phyloP scores from a whole-genome alignment of 768 basidiomycete species.

The Boletus eberwhitei region DNA sequence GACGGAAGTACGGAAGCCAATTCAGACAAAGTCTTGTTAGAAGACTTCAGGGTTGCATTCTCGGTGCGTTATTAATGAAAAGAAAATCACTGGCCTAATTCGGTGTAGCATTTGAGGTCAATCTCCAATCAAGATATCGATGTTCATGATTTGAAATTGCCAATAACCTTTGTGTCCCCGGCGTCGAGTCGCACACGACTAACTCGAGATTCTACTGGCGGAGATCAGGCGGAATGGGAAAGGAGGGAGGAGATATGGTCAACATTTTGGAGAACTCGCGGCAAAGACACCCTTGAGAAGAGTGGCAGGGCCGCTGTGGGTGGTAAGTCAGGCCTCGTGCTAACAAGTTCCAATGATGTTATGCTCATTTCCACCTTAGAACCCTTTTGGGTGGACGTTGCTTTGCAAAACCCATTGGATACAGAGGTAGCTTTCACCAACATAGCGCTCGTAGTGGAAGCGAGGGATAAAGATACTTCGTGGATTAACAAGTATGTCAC shows the following conservation, averaged over 20 bases:
- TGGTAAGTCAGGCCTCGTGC: slow-evolving; percentile 40
- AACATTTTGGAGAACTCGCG: slow-evolving; percentile 52
- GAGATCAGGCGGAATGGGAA: slow-evolving; percentile 53
- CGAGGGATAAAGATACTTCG: slow-evolving; percentile 27
- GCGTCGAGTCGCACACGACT: slow-evolving; percentile 58
- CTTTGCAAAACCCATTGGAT: slow-evolving; percentile 67
- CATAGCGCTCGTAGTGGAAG: slow-evolving; percentile 54
- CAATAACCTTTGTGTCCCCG: slow-evolving; percentile 62
- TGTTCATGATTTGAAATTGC: slow-evolving; percentile 51
- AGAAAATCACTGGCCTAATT: not conserved
- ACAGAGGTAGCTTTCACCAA: slow-evolving; percentile 68
- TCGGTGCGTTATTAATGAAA: slow-evolving; percentile 46
- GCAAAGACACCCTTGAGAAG: slow-evolving; percentile 51
- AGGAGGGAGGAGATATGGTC: slow-evolving; percentile 64
- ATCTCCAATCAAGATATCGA: slow-evolving; percentile 47
- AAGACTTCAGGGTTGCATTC: slow-evolving; percentile 87
- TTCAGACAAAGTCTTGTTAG: slow-evolving; percentile 69
- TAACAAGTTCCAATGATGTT: not conserved
- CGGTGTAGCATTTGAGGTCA: slow-evolving; percentile 63
- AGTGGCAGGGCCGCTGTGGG: slow-evolving; percentile 60
- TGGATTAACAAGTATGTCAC: slow-evolving; percentile 43
- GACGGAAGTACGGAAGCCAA: slow-evolving; percentile 33
- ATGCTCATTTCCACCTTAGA: slow-evolving; percentile 41
- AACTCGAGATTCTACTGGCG: slow-evolving; percentile 45
- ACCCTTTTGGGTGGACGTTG: slow-evolving; percentile 72